These are phyloP conservation scores for Darksidea phi DNA, from an alignment of 495 filamentous ascomycete species.

Conservation along the genomic window DNA sequence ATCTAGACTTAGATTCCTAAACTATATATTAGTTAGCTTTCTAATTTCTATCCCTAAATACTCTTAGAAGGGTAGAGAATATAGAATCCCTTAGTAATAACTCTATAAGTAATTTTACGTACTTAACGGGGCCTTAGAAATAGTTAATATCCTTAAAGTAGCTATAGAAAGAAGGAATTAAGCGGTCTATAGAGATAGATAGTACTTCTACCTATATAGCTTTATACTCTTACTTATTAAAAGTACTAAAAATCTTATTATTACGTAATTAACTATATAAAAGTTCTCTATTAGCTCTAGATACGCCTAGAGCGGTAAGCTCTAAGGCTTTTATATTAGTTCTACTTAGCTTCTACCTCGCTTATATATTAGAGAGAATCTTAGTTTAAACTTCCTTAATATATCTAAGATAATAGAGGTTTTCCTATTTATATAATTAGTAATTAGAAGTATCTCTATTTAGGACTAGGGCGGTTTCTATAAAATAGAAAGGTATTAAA, in stretches of 20 bases:
- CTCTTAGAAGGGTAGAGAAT: conserved; percentile 1
- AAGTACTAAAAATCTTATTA: conserved; percentile 6
- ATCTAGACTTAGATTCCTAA: conserved; percentile 4
- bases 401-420: not conserved
- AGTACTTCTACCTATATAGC: not conserved
- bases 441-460: too few relatives aligned
- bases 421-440: conserved; percentile 6
- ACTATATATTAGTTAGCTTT: not conserved
- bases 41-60: conserved; percentile 4
- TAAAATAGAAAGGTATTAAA: too few relatives aligned
- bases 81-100: not conserved
- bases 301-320: conserved; percentile 10
- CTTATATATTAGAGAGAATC: not conserved
- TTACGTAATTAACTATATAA: conserved; percentile 2
- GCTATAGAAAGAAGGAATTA: conserved; percentile 13
- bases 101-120: conserved; percentile 3
- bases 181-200: not conserved
- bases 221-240: conserved; percentile 2
- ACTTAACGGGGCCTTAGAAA: conserved; percentile 3
- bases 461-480: too few relatives aligned
- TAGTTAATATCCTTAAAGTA: conserved; percentile 9
- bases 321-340: conserved; percentile 10
- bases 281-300: not conserved
- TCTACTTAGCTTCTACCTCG: conserved; percentile 2
- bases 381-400: conserved; percentile 5